Base-by-base conservation (phyloP, 2,329 filamentous ascomycete species). In the Keithomyces neogunnii region DNA sequence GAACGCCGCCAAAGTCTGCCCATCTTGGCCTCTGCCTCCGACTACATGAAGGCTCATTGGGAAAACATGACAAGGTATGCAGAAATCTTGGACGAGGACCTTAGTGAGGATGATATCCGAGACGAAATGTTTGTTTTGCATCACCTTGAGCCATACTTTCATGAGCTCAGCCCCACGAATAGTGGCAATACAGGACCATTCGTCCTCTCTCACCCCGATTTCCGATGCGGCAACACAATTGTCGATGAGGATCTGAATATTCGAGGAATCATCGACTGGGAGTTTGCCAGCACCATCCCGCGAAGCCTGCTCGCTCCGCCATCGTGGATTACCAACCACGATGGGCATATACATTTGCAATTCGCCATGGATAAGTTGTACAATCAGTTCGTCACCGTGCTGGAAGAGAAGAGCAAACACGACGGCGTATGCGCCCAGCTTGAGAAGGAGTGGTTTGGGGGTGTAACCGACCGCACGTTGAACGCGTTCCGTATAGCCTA, bases 261-360 rank as follows among this genome's bases (percentile, higher is more conserved):
- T 19, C 51, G 47, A 13, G 57, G 53, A n/a, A 56, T 63, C 26
- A 58, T 63, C 47, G 62, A 63, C 50, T 63, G 61, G 62, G 61
- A 63, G 49, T 65, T 58, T 44, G 11, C 56, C 33, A 47, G 35
- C 8, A 55, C 55, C 7, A 38, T 59, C 49, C 56, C 56, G 31
- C 51, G 36, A 3, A 49, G 57, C 31, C 19, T 53, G 4, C 57
- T 58, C 36, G 53, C 53, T 9, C 55, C 60, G 7, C 55, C 56
- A 30, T 57, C 56, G 26, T 57, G 56, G 57, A 53, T 58, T 36
- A 59, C 57, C 30, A 48, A 47, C n/a, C 49, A 57, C 47, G 54
- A 51, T 47, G 19, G 19, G 19, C 19, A 19, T 19, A 19, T 45
- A 19, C 11, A 28, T 43, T 4, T 13, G 19, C 19, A 19, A 19